These are phyloP conservation scores for Chaetomium cochliodes DNA, from an alignment of 495 filamentous ascomycete species.

Conservation along the genomic window DNA sequence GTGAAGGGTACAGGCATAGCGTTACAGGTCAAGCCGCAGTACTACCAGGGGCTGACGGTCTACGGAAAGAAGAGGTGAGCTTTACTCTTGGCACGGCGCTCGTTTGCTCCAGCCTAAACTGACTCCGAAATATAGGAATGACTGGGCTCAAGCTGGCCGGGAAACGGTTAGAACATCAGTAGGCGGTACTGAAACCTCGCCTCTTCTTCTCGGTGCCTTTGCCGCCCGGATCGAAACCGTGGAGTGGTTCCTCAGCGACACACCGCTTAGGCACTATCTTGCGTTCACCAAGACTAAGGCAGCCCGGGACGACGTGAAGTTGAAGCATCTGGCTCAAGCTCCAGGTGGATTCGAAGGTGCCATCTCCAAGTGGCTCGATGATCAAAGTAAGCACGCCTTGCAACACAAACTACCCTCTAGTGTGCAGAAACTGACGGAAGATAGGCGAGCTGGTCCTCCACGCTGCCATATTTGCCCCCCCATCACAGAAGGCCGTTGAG, in stretches of 20 bases:
- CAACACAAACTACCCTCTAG: background rate
- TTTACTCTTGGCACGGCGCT: constrained; percentile 13
- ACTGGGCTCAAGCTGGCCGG: constrained; percentile 59
- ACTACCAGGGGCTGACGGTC: constrained; percentile 70
- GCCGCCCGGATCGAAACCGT: constrained; percentile 57
- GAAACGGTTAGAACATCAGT: constrained; percentile 31
- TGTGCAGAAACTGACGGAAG: constrained; percentile 28
- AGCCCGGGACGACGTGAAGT: constrained; percentile 51
- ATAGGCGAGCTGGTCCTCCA: constrained; percentile 64
- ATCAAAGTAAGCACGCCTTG: constrained; percentile 43
- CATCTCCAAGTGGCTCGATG: constrained; percentile 59
- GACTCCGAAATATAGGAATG: constrained; percentile 30
- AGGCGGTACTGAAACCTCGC: constrained; percentile 42
- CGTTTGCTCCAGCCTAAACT: background rate
- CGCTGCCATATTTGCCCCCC: constrained; percentile 55
- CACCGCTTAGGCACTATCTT: constrained; percentile 59
- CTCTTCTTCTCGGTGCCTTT: constrained; percentile 58
- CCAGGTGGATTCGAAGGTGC: constrained; percentile 59
- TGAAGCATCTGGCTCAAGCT: constrained; percentile 55
- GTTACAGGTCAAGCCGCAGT: constrained; percentile 58
- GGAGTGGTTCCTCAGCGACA: constrained; percentile 69
- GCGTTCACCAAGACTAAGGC: constrained; percentile 59
- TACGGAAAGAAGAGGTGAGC: constrained; percentile 67
- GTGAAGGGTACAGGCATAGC: constrained; percentile 58
- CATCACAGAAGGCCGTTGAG: constrained; percentile 41